Conservation (phyloP, 2,329 filamentous ascomycete genomes). For the Claviceps digitariae region DNA sequence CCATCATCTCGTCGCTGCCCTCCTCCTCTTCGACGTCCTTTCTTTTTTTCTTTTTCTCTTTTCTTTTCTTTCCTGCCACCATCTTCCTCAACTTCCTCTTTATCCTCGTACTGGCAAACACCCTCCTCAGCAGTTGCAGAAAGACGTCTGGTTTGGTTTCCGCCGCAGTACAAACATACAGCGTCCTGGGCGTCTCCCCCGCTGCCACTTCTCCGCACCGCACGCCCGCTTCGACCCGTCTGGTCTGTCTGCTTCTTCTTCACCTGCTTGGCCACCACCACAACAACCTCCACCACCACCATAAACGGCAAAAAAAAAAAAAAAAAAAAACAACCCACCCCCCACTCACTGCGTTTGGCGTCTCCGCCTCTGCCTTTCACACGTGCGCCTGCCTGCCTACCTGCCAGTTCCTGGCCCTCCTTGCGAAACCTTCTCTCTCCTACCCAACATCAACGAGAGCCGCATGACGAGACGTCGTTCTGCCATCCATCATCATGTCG, state of each 20-base stretch:
- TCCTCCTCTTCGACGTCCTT: background rate
- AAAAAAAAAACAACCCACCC: conserved; percentile 2
- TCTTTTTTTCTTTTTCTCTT: background rate
- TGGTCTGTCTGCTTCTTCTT: background rate
- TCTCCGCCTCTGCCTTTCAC: conserved; percentile 8
- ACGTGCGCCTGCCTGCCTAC: conserved; percentile 3
- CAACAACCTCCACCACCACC: background rate
- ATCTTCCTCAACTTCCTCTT: background rate
- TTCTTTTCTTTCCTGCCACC: background rate
- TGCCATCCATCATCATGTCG: conserved; percentile 40
- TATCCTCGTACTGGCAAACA: too few species aligned
- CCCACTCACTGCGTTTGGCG: conserved; percentile 5
- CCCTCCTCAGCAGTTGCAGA: too few species aligned
- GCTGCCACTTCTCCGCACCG: too few species aligned
- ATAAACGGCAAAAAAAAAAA: conserved; percentile 1
- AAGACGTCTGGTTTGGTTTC: too few species aligned
- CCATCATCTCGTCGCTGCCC: background rate
- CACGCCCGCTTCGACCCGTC: too few species aligned
- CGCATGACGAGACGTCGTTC: conserved; percentile 24
- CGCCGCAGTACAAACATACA: background rate
- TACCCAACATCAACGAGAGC: conserved; percentile 13
- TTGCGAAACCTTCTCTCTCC: conserved; percentile 2
- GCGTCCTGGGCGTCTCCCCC: background rate
- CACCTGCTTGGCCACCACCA: background rate
- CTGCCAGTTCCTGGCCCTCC: conserved; percentile 2